Conservation (phyloP, 257 asterid genomes). For the Fraxinus pennsylvanica region DNA sequence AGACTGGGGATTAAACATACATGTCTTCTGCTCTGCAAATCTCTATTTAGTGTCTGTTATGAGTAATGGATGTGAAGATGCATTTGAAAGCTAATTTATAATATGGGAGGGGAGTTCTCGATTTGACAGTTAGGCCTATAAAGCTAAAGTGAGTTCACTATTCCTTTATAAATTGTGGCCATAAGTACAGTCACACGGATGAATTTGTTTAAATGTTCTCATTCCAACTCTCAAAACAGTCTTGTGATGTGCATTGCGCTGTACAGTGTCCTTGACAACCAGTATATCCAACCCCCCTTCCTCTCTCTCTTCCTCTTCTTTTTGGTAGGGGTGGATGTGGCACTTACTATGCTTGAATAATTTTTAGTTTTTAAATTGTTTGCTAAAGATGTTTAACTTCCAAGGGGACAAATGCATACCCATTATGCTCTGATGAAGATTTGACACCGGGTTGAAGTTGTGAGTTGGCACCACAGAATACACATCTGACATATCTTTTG, state of each 20-base stretch:
- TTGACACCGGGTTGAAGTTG: conserved; percentile 14
- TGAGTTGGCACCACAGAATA: background rate
- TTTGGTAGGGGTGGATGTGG: background rate
- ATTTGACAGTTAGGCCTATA: too few species aligned
- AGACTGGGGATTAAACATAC: background rate
- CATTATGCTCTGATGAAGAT: conserved; percentile 15
- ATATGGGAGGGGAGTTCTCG: too few species aligned
- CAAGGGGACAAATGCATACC: conserved; percentile 16
- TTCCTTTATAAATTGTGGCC: background rate
- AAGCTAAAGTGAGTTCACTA: background rate
- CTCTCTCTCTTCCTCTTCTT: too few species aligned
- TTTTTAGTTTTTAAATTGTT: conserved; percentile 15
- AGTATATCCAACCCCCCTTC: too few species aligned
- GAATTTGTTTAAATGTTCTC: conserved; percentile 13
- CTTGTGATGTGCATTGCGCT: background rate
- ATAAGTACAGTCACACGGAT: conserved; percentile 17
- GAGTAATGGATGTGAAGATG: background rate
- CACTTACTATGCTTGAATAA: background rate
- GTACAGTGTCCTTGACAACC: background rate
- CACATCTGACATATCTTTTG: conserved; percentile 21
- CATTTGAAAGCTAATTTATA: too few species aligned
- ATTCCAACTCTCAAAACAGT: conserved; percentile 6
- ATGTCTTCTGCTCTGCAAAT: background rate
- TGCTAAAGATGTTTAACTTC: background rate
- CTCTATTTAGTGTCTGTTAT: background rate